Base-by-base conservation (phyloP, 768 basidiomycete species). In the Termitomyces sp. region DNA sequence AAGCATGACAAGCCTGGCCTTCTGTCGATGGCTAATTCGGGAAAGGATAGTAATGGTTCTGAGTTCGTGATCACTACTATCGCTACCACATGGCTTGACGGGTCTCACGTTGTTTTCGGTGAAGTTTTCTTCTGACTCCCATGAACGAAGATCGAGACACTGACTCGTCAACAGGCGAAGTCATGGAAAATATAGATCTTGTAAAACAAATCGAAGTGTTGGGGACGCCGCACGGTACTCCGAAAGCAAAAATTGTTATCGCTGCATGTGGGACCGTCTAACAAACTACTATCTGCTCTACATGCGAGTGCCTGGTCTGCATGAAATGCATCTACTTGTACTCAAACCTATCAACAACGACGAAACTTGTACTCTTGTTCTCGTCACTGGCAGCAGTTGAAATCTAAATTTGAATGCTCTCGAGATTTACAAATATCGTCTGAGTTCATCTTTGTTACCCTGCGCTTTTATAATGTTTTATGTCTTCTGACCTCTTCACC, bases 21-120 rank as follows among this genome's bases (percentile, higher is more conserved):
- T 30, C 78, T 89, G 42, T 88, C 85, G 31, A 88, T 88, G 85
- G 94, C 94, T 40, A 97, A 90, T 64, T 89, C 90, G 37, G 91
- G 91, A 40, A 77, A 75, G 11, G 81, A 88, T 73, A 89, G 87
- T 37, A 91, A 90, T 58, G 87, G 91, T 30, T 91, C 88, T 11
- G 90, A 90, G 68, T 91, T 89, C 73, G 88, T 90, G 70, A 81
- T 91, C 66, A 91, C 89, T 21, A 89, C 87, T n/a, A 81, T 81
- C 35, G 64, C 76, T 30, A 86, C 86, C 12, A 73, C 79, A n/a
- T 90, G 88, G 83, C 60, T 64, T 30, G 63, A 66, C 40, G 85
- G 83, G 28, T 85, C 51, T 15, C 62, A 66, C 17, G 63, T 64
- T 17, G 61, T 66, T 33, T 64, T 66, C n/a, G 63, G 74, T 77